Conservation (phyloP, 306 rosid species). For the Fragaria iinumae region DNA sequence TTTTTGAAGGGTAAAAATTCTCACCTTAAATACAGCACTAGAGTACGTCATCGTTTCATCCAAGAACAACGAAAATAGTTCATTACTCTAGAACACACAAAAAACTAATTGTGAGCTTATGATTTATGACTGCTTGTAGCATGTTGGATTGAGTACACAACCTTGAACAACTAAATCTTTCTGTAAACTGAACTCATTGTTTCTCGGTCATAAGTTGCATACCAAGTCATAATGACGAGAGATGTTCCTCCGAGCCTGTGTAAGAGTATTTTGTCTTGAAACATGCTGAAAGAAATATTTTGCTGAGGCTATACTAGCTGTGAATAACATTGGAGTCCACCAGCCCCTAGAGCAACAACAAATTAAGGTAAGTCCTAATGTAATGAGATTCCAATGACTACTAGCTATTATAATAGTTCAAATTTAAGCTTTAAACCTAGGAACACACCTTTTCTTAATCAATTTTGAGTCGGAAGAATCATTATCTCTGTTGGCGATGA, state of each 20-base stretch:
- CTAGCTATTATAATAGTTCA: neutral
- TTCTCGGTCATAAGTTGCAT: conserved; percentile 6
- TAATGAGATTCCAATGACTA: neutral
- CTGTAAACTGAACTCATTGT: neutral
- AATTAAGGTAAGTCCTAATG: conserved; percentile 9
- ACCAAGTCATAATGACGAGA: conserved; percentile 92
- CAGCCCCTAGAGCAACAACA: conserved; percentile 61
- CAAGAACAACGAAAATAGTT: conserved; percentile 79
- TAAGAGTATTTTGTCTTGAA: conserved; percentile 76
- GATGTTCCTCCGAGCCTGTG: conserved; percentile 86
- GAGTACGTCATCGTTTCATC: conserved; percentile 91
- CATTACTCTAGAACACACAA: conserved; percentile 65
- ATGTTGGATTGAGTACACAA: neutral
- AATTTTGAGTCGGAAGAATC: conserved; percentile 44
- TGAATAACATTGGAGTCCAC: conserved; percentile 87
- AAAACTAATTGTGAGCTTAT: conserved; percentile 7
- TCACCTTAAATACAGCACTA: conserved; percentile 75
- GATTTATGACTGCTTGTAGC: neutral
- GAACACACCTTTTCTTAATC: conserved; percentile 50
- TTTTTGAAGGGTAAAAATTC: conserved; percentile 10
- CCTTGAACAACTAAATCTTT: neutral
- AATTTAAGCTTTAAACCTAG: conserved; percentile 1
- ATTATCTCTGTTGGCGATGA: conserved; percentile 75
- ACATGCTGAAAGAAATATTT: conserved; percentile 67
- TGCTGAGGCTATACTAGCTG: conserved; percentile 73